phyloP scores from a whole-genome alignment of 139 green algal species.

The Monoraphidium neglectum region DNA sequence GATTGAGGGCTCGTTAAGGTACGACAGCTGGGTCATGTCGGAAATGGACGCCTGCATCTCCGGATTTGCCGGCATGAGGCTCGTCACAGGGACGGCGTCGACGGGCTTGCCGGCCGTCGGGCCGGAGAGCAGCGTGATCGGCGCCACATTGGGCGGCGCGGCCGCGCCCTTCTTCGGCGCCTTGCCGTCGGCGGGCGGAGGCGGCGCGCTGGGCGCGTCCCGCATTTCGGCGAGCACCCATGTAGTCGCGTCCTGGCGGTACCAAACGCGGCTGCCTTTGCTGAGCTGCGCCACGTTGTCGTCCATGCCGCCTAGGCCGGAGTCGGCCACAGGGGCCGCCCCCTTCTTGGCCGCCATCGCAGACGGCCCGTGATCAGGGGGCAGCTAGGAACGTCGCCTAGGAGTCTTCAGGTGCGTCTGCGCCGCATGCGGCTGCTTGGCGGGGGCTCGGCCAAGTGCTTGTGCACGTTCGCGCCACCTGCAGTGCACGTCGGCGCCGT shows the following conservation, averaged over 20 bases:
- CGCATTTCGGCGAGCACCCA: slow-evolving; percentile 37
- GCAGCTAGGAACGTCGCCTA: too few relatives aligned
- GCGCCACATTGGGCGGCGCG: not conserved
- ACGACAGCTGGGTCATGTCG: slow-evolving; percentile 84
- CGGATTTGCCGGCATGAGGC: slow-evolving; percentile 58
- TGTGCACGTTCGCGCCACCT: too few relatives aligned
- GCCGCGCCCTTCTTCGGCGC: not conserved
- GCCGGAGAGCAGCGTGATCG: not conserved
- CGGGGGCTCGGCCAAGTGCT: too few relatives aligned
- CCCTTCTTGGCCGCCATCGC: too few relatives aligned
- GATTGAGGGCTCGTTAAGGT: slow-evolving; percentile 90
- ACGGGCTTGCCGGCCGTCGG: not conserved
- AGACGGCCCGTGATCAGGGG: too few relatives aligned
- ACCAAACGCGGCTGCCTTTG: slow-evolving; percentile 29
- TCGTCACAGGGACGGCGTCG: not conserved
- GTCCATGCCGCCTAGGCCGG: slow-evolving; percentile 4
- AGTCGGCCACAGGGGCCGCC: too few relatives aligned
- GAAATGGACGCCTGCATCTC: slow-evolving; percentile 54
- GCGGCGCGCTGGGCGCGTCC: not conserved
- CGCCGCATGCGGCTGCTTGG: too few relatives aligned
- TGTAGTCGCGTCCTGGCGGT: slow-evolving; percentile 19
- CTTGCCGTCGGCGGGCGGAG: not conserved
- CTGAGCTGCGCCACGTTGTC: slow-evolving; percentile 16
- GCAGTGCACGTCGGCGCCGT: too few relatives aligned
- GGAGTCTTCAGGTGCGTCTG: too few relatives aligned